Conservation (phyloP, 75 land plant species). For the Cunninghamia lanceolata region DNA sequence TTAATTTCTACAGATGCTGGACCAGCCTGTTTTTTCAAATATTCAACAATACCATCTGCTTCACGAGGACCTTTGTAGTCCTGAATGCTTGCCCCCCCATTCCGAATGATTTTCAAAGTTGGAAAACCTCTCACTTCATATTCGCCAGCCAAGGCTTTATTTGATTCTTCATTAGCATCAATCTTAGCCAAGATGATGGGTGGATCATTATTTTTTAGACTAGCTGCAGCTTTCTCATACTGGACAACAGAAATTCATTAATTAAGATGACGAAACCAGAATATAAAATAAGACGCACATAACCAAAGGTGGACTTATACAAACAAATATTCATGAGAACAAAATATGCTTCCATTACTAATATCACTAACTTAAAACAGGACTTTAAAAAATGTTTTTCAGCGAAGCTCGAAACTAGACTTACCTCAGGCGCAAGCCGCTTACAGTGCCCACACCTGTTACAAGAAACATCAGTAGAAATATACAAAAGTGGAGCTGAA, state of each 20-base stretch:
- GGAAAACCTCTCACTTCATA: slow-evolving; percentile 79
- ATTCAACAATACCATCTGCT: slow-evolving; percentile 84
- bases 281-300: not conserved
- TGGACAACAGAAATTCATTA: slow-evolving; percentile 20
- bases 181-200: slow-evolving; percentile 82
- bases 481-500: not conserved
- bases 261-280: not conserved
- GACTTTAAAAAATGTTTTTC: not conserved
- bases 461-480: slow-evolving; percentile 4
- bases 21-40: slow-evolving; percentile 83
- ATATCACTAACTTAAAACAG: not conserved
- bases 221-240: slow-evolving; percentile 92
- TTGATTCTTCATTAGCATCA: slow-evolving; percentile 81
- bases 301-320: not conserved
- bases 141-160: slow-evolving; percentile 62
- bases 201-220: slow-evolving; percentile 64
- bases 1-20: slow-evolving; percentile 83
- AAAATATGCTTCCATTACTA: not conserved
- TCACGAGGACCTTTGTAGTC: slow-evolving; percentile 94
- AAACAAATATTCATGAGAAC: not conserved
- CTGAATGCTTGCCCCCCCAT: slow-evolving; percentile 52
- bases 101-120: slow-evolving; percentile 75
- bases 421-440: slow-evolving; percentile 89
- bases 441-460: slow-evolving; percentile 96
- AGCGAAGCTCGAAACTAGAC: not conserved